These are phyloP conservation scores for Solanum tarapatanum DNA, from an alignment of 257 asterid genomes.

Conservation along the genomic window DNA sequence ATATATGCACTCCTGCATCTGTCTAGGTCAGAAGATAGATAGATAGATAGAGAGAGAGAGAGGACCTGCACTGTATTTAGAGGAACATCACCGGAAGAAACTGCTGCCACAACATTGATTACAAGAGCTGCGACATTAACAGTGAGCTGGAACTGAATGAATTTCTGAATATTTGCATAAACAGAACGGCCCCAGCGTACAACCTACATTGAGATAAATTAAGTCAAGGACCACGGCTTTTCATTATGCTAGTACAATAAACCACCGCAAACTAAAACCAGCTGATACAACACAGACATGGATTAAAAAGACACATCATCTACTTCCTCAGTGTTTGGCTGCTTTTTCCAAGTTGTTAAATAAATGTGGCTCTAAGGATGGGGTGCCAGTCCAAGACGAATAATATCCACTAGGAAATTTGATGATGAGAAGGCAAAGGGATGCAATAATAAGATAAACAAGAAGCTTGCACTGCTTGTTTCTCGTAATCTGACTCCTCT, in stretches of 20 bases:
- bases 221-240: background rate
- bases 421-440: background rate
- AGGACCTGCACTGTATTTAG: slow-evolving; percentile 82
- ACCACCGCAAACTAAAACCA: background rate
- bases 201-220: slow-evolving; percentile 39
- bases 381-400: background rate
- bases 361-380: background rate
- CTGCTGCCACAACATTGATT: slow-evolving; percentile 78
- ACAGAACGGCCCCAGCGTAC: slow-evolving; percentile 99
- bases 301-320: background rate
- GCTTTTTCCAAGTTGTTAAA: background rate
- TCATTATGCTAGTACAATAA: background rate
- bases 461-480: background rate
- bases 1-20: background rate
- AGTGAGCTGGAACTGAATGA: slow-evolving; percentile 98
- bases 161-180: slow-evolving; percentile 90
- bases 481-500: background rate
- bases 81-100: slow-evolving; percentile 88
- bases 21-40: background rate
- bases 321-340: background rate
- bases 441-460: background rate
- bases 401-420: background rate
- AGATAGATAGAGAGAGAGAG: background rate
- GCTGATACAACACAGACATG: background rate
- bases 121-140: slow-evolving; percentile 88